Evolutionary conservation across 1,139 yeast genomes (phyloP), one percentile per base, ranked within the genome.

Genomic region (Entelexis paramagnoliae): DNA sequence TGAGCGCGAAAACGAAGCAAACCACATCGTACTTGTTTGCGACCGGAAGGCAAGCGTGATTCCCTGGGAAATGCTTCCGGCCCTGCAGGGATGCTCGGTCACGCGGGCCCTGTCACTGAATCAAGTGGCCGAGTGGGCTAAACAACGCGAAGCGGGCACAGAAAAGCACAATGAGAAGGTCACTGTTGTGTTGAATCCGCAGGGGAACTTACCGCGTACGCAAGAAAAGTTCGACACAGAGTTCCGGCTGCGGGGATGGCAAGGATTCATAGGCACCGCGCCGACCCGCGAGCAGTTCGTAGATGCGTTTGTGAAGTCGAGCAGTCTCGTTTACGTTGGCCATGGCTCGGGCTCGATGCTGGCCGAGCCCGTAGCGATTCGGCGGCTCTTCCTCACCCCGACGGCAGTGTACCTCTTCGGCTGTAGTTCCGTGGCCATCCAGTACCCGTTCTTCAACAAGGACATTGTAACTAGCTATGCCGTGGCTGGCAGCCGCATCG

Each of bases 291-390:
- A 68, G 0, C 71, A 74, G 14, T 66, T 83, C 28, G 59, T 69
- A 1, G 48, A 63, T 0, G 70, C 72, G 20, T 63, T 85, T 20
- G 57, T 63, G 1, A 52, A 63, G 0, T 69, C 76, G 1, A 74
- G 77, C 39, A 59, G 85, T n/a, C 83, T 83, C 60, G 71, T 91
- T 0, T 91, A 86, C 63, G 74, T 89, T 56, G 98, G 98, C 0
- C 98, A 91, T 67, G 96, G 97, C 0, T 94, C 96, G 1, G 95
- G 97, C 30, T 94, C 87, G 58, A 91, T 84, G 58, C 87, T 81
- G 62, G 70, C 86, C 13, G 73, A 80, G 29, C 69, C 77, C 2
- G 71, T 73, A 16, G 67, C 71, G 3, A 64, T 83, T 46, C 78
- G 78, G 55, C 64, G 68, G 17, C 64, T 74, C 52, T 60, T 63